phyloP scores from a whole-genome alignment of 768 basidiomycete species.

The Termitomyces sp. region DNA sequence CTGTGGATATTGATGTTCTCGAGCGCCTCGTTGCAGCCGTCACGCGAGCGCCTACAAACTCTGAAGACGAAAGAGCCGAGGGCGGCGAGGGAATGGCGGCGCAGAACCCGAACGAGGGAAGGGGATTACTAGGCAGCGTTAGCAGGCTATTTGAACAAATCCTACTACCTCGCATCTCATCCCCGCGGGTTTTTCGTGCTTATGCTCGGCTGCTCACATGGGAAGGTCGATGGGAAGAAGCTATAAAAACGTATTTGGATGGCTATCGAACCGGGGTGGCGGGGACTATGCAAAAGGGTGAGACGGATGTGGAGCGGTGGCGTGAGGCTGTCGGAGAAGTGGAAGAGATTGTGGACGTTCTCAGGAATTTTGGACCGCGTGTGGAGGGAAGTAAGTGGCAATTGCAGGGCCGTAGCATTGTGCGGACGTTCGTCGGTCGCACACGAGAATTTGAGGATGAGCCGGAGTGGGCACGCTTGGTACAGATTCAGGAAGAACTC shows the following conservation, averaged over 20 bases:
- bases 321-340: constrained; percentile 73
- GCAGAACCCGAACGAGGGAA: constrained; percentile 54
- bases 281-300: constrained; percentile 55
- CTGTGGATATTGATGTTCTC: constrained; percentile 83
- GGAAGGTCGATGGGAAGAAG: constrained; percentile 68
- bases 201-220: constrained; percentile 78
- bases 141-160: constrained; percentile 67
- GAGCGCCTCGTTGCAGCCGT: constrained; percentile 88
- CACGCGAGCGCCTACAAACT: constrained; percentile 44
- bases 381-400: constrained; percentile 65
- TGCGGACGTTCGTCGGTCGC: constrained; percentile 84
- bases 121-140: constrained; percentile 63
- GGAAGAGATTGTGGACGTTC: constrained; percentile 75
- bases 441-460: constrained; percentile 88
- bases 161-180: constrained; percentile 78
- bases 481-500: constrained; percentile 61
- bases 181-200: constrained; percentile 74
- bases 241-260: constrained; percentile 77
- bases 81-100: constrained; percentile 10
- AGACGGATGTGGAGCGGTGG: constrained; percentile 65
- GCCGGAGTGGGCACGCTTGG: constrained; percentile 71
- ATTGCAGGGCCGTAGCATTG: constrained; percentile 79
- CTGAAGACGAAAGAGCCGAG: constrained; percentile 27
- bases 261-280: constrained; percentile 74
- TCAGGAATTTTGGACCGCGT: constrained; percentile 78